Evolutionary conservation across 495 filamentous ascomycete genomes (phyloP), one percentile per base, ranked within the genome.

Genomic region (Neurospora sp.): DNA sequence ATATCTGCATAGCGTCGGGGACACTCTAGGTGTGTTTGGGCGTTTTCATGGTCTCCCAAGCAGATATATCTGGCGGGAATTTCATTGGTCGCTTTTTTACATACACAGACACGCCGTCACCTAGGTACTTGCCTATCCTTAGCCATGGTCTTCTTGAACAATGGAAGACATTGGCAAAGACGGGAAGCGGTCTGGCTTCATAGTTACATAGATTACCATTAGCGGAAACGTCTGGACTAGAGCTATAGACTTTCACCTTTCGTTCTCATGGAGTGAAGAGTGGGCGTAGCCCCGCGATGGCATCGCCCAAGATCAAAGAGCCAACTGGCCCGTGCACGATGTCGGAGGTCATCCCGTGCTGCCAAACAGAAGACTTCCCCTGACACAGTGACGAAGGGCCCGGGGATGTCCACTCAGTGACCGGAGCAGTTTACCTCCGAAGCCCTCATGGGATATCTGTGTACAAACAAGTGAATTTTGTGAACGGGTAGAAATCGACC

Each of bases 1-100:
- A 70, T 70, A 74, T 73, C 73, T 70, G 81, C 81, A 82, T 82
- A 81, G 81, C 81, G 76, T 75, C 73, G 70, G 74, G 28, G 54
- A 34, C 54, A 34, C 54, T 36, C 28, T 6, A 17, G 54, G 54
- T 62, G 24, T 66, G 24, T 66, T 66, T 66, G 54, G 54, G 54
- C 54, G 28, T 66, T 66, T 66, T 66, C 28, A 34, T 66, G 28
- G 54, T 66, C 54, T 66, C 54, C 11, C 6, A 19, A 34, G 15
- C 28, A 19, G 13, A 19, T 34, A 66, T 7, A 9, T 66, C 24
- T 66, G 28, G 54, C 31, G 54, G 54, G 15, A 66, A 66, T 17
- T 66, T 66, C 54, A 34, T 62, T 62, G 54, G 54, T 62, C 54
- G 54, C 54, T 66, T 66, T 66, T 66, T 66, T 34, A 31, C 54